Conservation (phyloP, 257 asterid species). For the Cordia subcordata region DNA sequence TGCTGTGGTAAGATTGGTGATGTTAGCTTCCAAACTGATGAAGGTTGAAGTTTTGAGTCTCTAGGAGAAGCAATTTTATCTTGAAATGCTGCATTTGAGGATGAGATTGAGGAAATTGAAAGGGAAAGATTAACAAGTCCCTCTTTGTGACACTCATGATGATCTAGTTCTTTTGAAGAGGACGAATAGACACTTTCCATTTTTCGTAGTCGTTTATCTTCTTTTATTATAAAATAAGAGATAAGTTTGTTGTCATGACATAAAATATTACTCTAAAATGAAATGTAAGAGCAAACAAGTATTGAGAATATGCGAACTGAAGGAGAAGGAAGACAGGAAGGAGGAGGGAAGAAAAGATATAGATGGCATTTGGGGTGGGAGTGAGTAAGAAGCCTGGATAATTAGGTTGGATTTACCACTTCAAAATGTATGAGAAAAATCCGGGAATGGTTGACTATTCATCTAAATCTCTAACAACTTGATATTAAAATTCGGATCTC, state of each 20-base stretch:
- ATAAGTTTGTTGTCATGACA: too few species aligned
- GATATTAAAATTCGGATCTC: conserved; percentile 4
- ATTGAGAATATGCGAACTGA: background rate
- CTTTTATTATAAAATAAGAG: too few species aligned
- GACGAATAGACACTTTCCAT: conserved; percentile 3
- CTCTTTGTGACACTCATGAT: background rate
- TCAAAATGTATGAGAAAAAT: background rate
- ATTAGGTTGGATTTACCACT: background rate
- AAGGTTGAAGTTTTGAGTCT: background rate
- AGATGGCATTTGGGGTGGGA: too few species aligned
- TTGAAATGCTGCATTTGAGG: background rate
- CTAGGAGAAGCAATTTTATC: background rate
- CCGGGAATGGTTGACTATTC: conserved; percentile 1
- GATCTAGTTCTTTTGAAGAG: background rate
- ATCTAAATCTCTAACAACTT: conserved; percentile 6
- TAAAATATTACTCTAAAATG: too few species aligned
- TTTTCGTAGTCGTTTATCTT: background rate
- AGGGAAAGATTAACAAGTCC: conserved; percentile 18
- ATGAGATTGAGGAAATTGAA: background rate
- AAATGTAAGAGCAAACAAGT: background rate
- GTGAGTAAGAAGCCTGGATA: background rate
- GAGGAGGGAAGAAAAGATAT: background rate
- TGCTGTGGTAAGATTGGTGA: too few species aligned
- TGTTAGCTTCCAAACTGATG: too few species aligned
- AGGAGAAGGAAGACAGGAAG: background rate